These are phyloP conservation scores for Hyphodiscus sp. DNA, from an alignment of 2,329 filamentous ascomycete species.

Conservation along the genomic window DNA sequence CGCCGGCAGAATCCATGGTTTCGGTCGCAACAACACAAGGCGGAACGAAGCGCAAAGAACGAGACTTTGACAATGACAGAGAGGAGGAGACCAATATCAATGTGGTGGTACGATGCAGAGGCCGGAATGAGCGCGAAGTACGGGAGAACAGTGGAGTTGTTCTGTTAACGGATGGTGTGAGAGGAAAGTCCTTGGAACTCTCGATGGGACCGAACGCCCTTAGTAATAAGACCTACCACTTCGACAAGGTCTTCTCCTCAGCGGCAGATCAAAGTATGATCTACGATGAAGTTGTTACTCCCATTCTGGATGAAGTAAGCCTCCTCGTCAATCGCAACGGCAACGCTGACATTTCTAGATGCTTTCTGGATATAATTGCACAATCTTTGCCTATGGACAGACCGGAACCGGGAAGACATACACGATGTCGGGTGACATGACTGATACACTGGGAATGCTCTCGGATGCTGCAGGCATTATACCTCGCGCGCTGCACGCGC, in stretches of 20 bases:
- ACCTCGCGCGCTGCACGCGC: conserved; percentile 76
- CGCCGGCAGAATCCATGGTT: conserved; percentile 64
- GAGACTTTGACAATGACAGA: conserved; percentile 69
- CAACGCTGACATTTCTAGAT: conserved; percentile 50
- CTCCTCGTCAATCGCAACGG: not conserved
- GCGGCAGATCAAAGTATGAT: conserved; percentile 91
- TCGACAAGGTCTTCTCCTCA: conserved; percentile 94
- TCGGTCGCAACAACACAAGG: conserved; percentile 46
- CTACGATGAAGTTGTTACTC: conserved; percentile 91
- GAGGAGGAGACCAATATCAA: conserved; percentile 93
- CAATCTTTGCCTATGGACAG: conserved; percentile 97
- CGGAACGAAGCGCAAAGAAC: conserved; percentile 76
- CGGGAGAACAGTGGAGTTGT: conserved; percentile 93
- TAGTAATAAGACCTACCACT: conserved; percentile 93
- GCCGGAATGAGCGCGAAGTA: conserved; percentile 86
- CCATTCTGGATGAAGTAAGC: conserved; percentile 83
- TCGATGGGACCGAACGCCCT: conserved; percentile 89
- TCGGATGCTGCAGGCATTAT: conserved; percentile 94
- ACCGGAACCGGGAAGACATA: conserved; percentile 98
- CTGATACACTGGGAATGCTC: conserved; percentile 73
- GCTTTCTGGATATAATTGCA: conserved; percentile 92
- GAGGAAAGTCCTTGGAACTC: conserved; percentile 75
- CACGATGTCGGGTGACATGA: conserved; percentile 98
- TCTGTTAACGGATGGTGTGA: conserved; percentile 79
- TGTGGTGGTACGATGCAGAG: conserved; percentile 90